A percentile compares a stretch with the other conserved stretches of the same genome.
phyloP scores from a whole-genome alignment of 495 filamentous ascomycete species.

The Cercophora newfieldiana region DNA sequence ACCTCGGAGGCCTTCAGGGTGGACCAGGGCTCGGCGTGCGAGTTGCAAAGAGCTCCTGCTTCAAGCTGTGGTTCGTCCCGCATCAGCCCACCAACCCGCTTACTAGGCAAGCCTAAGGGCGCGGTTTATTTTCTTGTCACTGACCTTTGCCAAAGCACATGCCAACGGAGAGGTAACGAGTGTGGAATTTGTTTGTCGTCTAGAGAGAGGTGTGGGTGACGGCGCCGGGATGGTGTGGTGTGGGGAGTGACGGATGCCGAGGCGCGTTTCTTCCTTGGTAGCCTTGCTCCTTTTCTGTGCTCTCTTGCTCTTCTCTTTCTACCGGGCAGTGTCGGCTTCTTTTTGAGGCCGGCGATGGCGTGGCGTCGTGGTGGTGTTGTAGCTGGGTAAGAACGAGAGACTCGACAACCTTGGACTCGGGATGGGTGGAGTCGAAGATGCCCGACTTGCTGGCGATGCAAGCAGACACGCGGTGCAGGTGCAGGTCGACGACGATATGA shows the following conservation, averaged over 20 bases:
- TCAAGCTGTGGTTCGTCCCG: conserved; percentile 22
- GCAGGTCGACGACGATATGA: conserved; percentile 18
- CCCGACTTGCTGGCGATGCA: conserved; percentile 1
- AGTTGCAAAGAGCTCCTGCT: conserved; percentile 19
- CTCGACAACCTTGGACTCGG: conserved; percentile 8
- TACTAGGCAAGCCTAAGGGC: conserved; percentile 16
- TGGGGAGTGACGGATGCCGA: neutral
- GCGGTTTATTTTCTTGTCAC: neutral
- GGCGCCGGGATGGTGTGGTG: neutral
- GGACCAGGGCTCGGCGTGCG: conserved; percentile 10
- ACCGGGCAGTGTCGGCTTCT: neutral
- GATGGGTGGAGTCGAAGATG: neutral
- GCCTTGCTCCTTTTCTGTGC: neutral
- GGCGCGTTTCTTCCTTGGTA: neutral
- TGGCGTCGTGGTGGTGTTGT: neutral
- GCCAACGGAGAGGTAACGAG: conserved; percentile 13
- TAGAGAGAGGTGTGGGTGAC: neutral
- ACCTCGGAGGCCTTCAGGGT: conserved; percentile 6
- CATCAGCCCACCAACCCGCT: conserved; percentile 25
- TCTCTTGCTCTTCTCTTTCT: neutral
- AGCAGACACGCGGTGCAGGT: conserved; percentile 1
- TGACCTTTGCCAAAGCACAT: conserved; percentile 24
- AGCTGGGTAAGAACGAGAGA: conserved; percentile 8
- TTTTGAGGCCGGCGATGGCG: neutral
- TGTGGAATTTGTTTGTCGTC: neutral